Conservation (phyloP, 2,329 filamentous ascomycete genomes). For the Claviceps quebecensis region DNA sequence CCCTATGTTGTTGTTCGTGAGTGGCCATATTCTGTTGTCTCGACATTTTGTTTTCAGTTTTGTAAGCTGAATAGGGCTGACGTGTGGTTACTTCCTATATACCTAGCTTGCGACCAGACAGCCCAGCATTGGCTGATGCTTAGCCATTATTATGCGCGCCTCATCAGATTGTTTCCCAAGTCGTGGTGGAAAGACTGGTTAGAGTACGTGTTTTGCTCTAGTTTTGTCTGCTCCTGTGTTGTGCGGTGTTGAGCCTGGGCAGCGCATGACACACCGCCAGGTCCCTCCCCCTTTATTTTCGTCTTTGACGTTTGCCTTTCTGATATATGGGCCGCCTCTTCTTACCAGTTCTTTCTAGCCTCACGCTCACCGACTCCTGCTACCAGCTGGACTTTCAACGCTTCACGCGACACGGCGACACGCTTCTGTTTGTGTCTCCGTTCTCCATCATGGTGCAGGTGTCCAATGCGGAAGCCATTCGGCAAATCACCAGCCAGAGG, state of each 20-base stretch:
- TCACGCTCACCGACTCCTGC: conserved; percentile 45
- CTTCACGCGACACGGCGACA: conserved; percentile 47
- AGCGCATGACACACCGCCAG: neutral
- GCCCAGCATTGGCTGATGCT: conserved; percentile 21
- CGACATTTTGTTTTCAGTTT: neutral
- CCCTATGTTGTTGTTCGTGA: conserved; percentile 40
- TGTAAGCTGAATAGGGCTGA: neutral
- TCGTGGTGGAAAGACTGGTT: conserved; percentile 44
- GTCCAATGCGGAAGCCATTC: conserved; percentile 50
- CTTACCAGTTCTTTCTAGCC: conserved; percentile 18
- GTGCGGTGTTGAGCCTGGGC: no score
- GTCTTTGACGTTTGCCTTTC: neutral
- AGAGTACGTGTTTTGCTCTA: conserved; percentile 26
- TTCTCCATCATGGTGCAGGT: conserved; percentile 38
- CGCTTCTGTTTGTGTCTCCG: conserved; percentile 51
- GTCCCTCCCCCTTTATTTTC: neutral
- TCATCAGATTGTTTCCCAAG: conserved; percentile 41
- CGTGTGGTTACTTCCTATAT: neutral
- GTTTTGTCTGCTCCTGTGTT: neutral
- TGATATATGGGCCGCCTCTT: neutral
- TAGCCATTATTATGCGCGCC: conserved; percentile 36
- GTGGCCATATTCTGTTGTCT: conserved; percentile 13
- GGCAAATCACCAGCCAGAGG: conserved; percentile 49
- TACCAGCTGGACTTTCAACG: conserved; percentile 41
- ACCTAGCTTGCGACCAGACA: conserved; percentile 2